Evolutionary conservation across 2,329 filamentous ascomycete genomes (phyloP).

Genomic region (Aspergillus ustus): DNA sequence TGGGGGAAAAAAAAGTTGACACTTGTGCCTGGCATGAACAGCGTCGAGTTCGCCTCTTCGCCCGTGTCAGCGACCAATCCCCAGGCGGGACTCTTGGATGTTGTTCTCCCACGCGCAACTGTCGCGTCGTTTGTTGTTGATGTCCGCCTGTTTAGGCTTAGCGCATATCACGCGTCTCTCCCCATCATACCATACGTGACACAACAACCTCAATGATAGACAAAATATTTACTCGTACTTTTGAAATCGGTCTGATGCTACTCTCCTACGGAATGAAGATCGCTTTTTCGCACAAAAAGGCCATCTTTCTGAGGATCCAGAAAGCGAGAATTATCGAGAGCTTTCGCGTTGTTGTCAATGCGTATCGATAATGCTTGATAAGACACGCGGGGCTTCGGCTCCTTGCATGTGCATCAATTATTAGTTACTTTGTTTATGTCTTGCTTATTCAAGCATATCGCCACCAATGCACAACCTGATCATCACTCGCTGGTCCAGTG

Average conservation of each 20-base stretch:
- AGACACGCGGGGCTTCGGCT: constrained; percentile 25
- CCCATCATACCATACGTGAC: constrained; percentile 21
- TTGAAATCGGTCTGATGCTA: neutral
- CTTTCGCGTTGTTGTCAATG: neutral
- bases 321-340: neutral
- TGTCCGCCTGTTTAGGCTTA: constrained; percentile 28
- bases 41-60: constrained; percentile 15
- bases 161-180: constrained; percentile 34
- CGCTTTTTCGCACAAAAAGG: neutral
- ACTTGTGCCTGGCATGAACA: constrained; percentile 18
- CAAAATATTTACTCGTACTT: neutral
- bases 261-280: neutral
- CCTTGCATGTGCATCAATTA: constrained; percentile 27
- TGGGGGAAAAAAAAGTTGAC: constrained; percentile 18
- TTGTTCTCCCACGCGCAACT: constrained; percentile 29
- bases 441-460: constrained; percentile 8
- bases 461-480: constrained; percentile 10
- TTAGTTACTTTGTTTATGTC: constrained; percentile 15
- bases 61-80: constrained; percentile 20
- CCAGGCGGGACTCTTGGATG: constrained; percentile 24
- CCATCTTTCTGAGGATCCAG: neutral
- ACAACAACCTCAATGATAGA: neutral
- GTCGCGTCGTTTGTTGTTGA: constrained; percentile 41
- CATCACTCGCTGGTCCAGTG: neutral
- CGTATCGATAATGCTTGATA: constrained; percentile 28